Evolutionary conservation across 2,329 filamentous ascomycete species (phyloP).

Genomic region (Simplicillium sp.): DNA sequence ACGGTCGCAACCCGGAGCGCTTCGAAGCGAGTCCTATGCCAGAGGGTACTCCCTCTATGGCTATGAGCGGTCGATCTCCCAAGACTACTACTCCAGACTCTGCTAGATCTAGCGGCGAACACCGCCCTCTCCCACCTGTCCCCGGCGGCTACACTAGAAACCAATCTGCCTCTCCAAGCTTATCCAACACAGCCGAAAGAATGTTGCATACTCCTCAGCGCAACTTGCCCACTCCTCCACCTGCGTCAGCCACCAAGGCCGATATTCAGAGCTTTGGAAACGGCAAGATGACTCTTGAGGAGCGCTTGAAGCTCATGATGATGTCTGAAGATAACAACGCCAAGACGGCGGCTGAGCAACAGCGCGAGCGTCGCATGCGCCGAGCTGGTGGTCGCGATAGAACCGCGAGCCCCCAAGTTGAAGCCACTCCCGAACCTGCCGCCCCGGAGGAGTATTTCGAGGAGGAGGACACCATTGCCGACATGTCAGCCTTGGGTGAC

Average conservation of each 20-base stretch:
- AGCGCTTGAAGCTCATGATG: slow-evolving; percentile 83
- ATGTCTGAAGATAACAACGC: slow-evolving; percentile 55
- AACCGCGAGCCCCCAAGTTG: slow-evolving; percentile 32
- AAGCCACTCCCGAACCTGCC: slow-evolving; percentile 15
- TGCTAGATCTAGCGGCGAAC: slow-evolving; percentile 66
- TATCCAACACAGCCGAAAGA: slow-evolving; percentile 64
- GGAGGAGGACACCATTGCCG: slow-evolving; percentile 50
- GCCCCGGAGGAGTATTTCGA: slow-evolving; percentile 31
- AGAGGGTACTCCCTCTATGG: slow-evolving; percentile 31
- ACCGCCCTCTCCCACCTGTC: slow-evolving; percentile 77
- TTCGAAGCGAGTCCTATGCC: slow-evolving; percentile 65
- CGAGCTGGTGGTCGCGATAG: slow-evolving; percentile 46
- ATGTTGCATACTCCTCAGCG: slow-evolving; percentile 53
- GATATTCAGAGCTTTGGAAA: slow-evolving; percentile 71
- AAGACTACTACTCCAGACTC: slow-evolving; percentile 60
- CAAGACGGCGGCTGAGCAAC: slow-evolving; percentile 53
- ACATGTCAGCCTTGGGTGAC: slow-evolving; percentile 49
- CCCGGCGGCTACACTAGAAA: slow-evolving; percentile 43
- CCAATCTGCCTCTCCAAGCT: slow-evolving; percentile 42
- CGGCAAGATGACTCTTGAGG: slow-evolving; percentile 73
- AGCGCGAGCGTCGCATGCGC: slow-evolving; percentile 60
- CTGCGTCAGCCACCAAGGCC: slow-evolving; percentile 57
- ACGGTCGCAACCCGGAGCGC: slow-evolving; percentile 13
- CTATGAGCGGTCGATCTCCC: slow-evolving; percentile 36
- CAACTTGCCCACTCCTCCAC: slow-evolving; percentile 63